Evolutionary conservation across 73 alveolate genomes (phyloP), one percentile per base, ranked within the genome.

Genomic region (Paraurostyla sp.): DNA sequence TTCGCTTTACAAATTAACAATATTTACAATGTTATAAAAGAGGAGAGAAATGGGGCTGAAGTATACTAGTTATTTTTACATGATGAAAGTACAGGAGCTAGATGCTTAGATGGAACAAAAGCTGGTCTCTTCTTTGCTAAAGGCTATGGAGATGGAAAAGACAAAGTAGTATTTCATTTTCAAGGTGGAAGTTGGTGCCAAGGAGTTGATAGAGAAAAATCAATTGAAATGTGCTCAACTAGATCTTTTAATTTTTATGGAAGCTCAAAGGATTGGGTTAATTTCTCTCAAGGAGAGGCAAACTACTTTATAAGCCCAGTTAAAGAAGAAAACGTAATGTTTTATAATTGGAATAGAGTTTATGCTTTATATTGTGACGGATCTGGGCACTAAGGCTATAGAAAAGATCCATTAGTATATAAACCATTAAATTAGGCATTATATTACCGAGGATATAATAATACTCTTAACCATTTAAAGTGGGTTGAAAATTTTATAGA

Each of bases 321-420:
- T 25, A 3, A 32, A 18, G 42, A 32, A 9, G 16, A 69, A 15
- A 62, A 69, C 29, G 3, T 3, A n/a, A 25, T 41, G 6, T 69
- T 69, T 35, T 69, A 69, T 23, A 69, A 69, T 43, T 69, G 84
- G 84, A 69, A 69, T 43, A 69, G 84, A 43, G 16, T 69, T 18
- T 69, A 20, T 38, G 29, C 38, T 20, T 38, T 22, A 69, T 69
- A 69, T 29, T 69, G 84, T 35, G 84, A 69, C 38, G 84, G 84
- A 13, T 18, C 84, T 20, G 84, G 84, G 41, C 84, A 69, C 29
- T 41, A 69, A 43, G 84, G 84, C 48, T 69, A 69, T 43, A 40
- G 6, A 38, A 69, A 69, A 23, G 84, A 69, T 15, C 65, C 68
- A 6, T 3, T 32, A 16, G 38, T 7, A 9, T 43, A 7, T 41